Percentiles rank a stretch among this genome's conserved stretches.
Conservation (phyloP, 2,329 filamentous ascomycete species). For the Akanthomyces muscarius region DNA sequence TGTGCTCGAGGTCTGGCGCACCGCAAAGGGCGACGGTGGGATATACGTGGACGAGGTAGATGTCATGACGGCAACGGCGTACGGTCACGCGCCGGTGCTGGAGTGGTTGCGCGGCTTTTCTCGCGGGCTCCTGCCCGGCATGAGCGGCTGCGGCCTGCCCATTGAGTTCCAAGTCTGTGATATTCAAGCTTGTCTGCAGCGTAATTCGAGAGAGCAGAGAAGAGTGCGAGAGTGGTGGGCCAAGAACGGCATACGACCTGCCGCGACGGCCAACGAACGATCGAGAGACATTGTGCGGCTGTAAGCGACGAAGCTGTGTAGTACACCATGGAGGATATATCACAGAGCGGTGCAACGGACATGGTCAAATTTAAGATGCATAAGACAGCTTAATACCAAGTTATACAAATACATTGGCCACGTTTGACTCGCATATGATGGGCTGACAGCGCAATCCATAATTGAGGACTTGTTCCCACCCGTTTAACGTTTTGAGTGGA, state of each 20-base stretch:
- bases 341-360: neutral
- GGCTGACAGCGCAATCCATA: neutral
- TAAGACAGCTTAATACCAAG: neutral
- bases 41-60: slow-evolving; percentile 79
- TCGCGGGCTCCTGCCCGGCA: slow-evolving; percentile 50
- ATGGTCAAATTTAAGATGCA: neutral
- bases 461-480: neutral
- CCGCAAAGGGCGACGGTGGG: slow-evolving; percentile 59
- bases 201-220: slow-evolving; percentile 71
- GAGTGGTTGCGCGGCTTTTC: slow-evolving; percentile 86
- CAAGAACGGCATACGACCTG: slow-evolving; percentile 54
- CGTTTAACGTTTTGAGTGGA: neutral
- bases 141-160: slow-evolving; percentile 54
- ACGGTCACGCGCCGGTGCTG: slow-evolving; percentile 76
- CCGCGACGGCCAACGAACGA: slow-evolving; percentile 1
- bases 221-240: slow-evolving; percentile 85
- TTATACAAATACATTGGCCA: neutral
- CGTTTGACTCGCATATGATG: neutral
- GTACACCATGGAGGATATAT: neutral
- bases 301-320: neutral
- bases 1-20: slow-evolving; percentile 78
- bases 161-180: slow-evolving; percentile 95
- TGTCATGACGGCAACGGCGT: slow-evolving; percentile 80
- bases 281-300: neutral
- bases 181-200: slow-evolving; percentile 90